A percentile compares a stretch with the other conserved stretches of the same genome.
Evolutionary conservation across 2,329 filamentous ascomycete genomes (phyloP).

Genomic region (Thermochaetoides dissita): DNA sequence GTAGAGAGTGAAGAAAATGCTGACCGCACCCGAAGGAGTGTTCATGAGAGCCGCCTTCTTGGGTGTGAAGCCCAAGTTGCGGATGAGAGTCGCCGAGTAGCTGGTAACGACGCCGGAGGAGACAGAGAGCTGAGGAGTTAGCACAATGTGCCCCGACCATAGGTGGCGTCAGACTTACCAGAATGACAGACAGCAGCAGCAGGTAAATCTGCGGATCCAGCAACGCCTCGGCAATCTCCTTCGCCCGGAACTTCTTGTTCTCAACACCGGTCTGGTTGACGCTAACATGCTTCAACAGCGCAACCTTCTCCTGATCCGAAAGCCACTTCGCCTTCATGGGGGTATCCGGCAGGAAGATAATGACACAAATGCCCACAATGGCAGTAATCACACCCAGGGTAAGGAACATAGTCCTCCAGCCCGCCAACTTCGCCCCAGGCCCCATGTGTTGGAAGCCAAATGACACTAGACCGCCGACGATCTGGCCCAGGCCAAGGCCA

Average conservation of each 20-base stretch:
- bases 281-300: constrained; percentile 37
- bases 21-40: constrained; percentile 38
- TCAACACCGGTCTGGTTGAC: constrained; percentile 45
- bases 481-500: constrained; percentile 45
- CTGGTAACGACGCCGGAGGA: constrained; percentile 39
- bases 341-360: constrained; percentile 34
- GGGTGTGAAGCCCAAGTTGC: constrained; percentile 30
- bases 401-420: constrained; percentile 38
- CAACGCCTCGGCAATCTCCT: constrained; percentile 38
- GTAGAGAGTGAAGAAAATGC: constrained; percentile 36
- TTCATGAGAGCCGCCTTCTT: constrained; percentile 37
- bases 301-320: constrained; percentile 27
- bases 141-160: not conserved
- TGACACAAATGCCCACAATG: constrained; percentile 26
- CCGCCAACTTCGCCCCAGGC: constrained; percentile 19
- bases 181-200: constrained; percentile 32
- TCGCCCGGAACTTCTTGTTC: constrained; percentile 37
- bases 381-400: constrained; percentile 32
- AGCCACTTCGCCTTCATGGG: constrained; percentile 31
- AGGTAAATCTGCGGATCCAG: constrained; percentile 38
- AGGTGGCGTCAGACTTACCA: constrained; percentile 22
- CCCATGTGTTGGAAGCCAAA: constrained; percentile 42
- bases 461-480: constrained; percentile 30
- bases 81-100: constrained; percentile 40
- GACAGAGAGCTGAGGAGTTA: constrained; percentile 28